These are phyloP conservation scores for Casuarina cunninghamiana DNA, from an alignment of 306 rosid species.

Conservation along the genomic window DNA sequence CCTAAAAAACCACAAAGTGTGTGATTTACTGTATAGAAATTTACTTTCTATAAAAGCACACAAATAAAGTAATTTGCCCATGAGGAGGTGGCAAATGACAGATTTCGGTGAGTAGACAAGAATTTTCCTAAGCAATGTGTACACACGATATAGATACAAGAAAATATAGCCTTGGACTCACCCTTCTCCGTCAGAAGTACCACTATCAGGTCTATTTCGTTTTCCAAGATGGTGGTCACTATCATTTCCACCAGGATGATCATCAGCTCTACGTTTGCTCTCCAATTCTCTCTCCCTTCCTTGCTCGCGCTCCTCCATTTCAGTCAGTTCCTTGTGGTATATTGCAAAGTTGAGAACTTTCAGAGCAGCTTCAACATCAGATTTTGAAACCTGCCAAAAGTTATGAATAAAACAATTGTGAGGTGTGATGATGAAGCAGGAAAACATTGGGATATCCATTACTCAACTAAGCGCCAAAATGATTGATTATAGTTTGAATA, in stretches of 20 bases:
- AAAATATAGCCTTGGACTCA: constrained; percentile 33
- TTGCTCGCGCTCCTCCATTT: constrained; percentile 92
- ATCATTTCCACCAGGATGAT: constrained; percentile 40
- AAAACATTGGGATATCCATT: neutral
- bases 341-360: constrained; percentile 86
- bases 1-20: constrained; percentile 1
- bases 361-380: constrained; percentile 93
- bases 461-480: neutral
- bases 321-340: constrained; percentile 87
- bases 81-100: neutral
- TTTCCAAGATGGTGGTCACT: constrained; percentile 41
- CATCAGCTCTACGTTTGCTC: constrained; percentile 64
- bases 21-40: neutral
- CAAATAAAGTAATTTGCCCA: neutral
- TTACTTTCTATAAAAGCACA: neutral
- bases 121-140: neutral
- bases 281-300: constrained; percentile 69
- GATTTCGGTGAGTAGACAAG: neutral
- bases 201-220: constrained; percentile 44
- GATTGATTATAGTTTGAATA: neutral
- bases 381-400: constrained; percentile 62
- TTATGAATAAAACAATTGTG: constrained; percentile 7
- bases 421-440: neutral
- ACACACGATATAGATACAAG: constrained; percentile 5
- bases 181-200: constrained; percentile 49